Evolutionary conservation across 2,329 filamentous ascomycete species (phyloP).

Genomic region (Diplodia intermedia): DNA sequence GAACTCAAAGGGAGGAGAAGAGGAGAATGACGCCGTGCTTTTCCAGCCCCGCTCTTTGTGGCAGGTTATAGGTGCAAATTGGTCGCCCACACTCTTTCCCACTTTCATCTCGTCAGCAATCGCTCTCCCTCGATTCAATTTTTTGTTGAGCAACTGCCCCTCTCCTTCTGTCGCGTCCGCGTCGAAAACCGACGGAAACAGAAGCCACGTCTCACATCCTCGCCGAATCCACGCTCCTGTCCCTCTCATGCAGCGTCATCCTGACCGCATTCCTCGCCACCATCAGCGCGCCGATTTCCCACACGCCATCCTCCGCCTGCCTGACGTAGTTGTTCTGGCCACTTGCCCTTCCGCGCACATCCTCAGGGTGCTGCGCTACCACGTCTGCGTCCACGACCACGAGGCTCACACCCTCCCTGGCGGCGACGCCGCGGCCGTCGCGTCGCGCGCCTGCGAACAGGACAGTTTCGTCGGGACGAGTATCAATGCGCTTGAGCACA

Average conservation of each 20-base stretch:
- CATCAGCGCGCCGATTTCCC: constrained; percentile 24
- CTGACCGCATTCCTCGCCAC: constrained; percentile 17
- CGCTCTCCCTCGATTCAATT: background rate
- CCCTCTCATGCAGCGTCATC: constrained; percentile 28
- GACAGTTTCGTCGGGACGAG: constrained; percentile 23
- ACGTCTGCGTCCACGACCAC: constrained; percentile 14
- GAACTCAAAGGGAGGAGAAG: background rate
- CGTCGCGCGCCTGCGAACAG: constrained; percentile 13
- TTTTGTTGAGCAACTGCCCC: background rate
- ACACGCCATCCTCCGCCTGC: constrained; percentile 14
- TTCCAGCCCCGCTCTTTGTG: background rate
- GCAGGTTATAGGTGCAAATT: constrained; percentile 12
- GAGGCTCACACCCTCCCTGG: constrained; percentile 1
- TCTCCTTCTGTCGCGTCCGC: background rate
- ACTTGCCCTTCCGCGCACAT: constrained; percentile 1
- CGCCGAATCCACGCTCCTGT: constrained; percentile 29
- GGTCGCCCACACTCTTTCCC: background rate
- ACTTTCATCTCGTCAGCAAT: background rate
- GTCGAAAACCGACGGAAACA: background rate
- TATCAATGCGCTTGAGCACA: constrained; percentile 11
- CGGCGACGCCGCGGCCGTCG: constrained; percentile 12
- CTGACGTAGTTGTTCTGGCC: background rate
- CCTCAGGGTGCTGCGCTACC: background rate
- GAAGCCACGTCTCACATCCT: constrained; percentile 8
- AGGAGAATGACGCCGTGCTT: background rate